These are phyloP conservation scores for Diplodia corticola DNA, from an alignment of 2,329 filamentous ascomycete genomes.

Conservation along the genomic window DNA sequence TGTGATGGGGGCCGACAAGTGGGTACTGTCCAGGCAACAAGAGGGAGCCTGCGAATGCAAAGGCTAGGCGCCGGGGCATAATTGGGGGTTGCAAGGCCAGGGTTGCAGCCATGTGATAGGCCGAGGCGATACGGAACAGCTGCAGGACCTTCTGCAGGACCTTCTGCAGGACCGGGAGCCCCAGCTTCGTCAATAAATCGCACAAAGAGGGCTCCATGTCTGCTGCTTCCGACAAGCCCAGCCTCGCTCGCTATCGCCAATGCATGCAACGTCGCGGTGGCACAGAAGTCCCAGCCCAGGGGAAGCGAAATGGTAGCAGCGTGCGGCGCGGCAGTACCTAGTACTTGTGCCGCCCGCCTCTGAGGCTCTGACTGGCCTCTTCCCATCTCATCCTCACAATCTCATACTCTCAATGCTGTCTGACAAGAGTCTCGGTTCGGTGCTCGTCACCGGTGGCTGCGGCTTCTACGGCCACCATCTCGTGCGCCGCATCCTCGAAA, in stretches of 20 bases:
- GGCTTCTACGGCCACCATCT: slow-evolving; percentile 26
- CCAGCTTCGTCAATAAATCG: background rate
- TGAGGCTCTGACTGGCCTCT: background rate
- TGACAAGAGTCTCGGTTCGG: slow-evolving; percentile 21
- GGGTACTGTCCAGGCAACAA: background rate
- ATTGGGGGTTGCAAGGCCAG: background rate
- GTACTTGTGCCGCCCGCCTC: background rate
- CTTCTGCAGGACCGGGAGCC: background rate
- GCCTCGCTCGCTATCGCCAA: background rate
- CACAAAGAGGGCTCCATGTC: background rate
- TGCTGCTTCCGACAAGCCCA: background rate
- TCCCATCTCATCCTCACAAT: background rate
- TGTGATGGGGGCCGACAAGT: background rate
- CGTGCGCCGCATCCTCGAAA: slow-evolving; percentile 22
- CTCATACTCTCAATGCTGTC: slow-evolving; percentile 2
- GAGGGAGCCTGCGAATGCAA: background rate
- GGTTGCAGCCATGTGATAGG: background rate
- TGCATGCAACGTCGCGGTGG: background rate
- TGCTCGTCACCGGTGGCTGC: slow-evolving; percentile 27
- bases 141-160: background rate
- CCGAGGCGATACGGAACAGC: background rate
- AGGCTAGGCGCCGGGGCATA: background rate
- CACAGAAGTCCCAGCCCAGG: background rate
- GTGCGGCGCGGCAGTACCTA: background rate
- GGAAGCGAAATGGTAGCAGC: background rate